Conservation (phyloP, 140 eudicot genomes). For the Bidens hawaiensis region DNA sequence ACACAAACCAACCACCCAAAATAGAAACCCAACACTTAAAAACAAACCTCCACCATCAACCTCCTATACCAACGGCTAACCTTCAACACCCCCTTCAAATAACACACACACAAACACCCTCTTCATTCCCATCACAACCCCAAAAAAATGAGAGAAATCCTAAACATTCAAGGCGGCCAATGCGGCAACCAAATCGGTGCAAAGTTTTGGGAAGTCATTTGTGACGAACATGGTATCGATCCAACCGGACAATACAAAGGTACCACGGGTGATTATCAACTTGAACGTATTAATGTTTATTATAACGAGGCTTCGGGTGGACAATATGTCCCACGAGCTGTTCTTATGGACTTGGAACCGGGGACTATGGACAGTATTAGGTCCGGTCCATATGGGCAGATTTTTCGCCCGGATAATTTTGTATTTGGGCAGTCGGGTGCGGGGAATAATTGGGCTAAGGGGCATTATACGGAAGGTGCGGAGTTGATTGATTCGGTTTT, state of each 20-base stretch:
- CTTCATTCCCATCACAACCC: background rate
- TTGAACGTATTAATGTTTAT: constrained; percentile 45
- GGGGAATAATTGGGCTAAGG: too few species aligned
- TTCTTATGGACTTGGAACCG: too few species aligned
- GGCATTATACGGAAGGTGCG: constrained; percentile 51
- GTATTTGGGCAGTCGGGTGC: too few species aligned
- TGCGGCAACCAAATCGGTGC: constrained; percentile 57
- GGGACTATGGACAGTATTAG: too few species aligned
- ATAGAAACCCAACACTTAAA: constrained; percentile 18
- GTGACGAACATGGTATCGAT: too few species aligned
- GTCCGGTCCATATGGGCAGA: too few species aligned
- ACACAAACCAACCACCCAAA: background rate
- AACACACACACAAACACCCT: background rate
- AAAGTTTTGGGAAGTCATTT: too few species aligned
- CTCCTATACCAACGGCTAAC: background rate
- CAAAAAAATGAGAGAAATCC: constrained; percentile 38
- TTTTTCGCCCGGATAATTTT: too few species aligned
- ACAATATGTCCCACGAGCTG: constrained; percentile 47
- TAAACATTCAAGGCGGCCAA: constrained; percentile 52
- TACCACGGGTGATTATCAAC: constrained; percentile 32
- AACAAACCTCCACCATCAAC: constrained; percentile 12
- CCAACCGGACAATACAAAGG: constrained; percentile 38
- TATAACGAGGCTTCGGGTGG: constrained; percentile 46
- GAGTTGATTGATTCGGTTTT: constrained; percentile 53
- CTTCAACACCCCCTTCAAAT: constrained; percentile 22